Percentiles rank a stretch among this genome's conserved stretches.
phyloP scores from a whole-genome alignment of 2,329 filamentous ascomycete genomes.

The Sporothrix inflata region DNA sequence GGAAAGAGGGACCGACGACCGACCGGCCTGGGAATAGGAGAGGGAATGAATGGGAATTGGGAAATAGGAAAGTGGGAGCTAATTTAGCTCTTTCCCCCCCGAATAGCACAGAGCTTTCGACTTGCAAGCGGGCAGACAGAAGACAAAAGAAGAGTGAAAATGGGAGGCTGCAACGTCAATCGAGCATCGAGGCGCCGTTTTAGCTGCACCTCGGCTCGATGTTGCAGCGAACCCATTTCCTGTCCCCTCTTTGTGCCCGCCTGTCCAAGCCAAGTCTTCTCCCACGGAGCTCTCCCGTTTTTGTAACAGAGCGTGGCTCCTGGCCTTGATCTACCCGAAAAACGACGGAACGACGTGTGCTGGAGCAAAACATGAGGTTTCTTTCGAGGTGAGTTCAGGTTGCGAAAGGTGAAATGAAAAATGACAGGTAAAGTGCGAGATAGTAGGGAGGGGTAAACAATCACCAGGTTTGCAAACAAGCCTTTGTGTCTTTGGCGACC shows the following conservation, averaged over 20 bases:
- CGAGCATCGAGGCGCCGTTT: constrained; percentile 13
- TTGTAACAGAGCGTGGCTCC: neutral
- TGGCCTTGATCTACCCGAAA: constrained; percentile 3
- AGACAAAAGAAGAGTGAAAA: neutral
- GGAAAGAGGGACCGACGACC: constrained; percentile 10
- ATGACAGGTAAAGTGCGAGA: neutral
- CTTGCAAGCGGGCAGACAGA: neutral
- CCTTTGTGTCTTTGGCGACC: constrained; percentile 16
- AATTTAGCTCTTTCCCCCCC: constrained; percentile 17
- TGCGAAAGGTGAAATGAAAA: neutral
- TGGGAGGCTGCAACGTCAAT: constrained; percentile 20
- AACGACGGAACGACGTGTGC: neutral
- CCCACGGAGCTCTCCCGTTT: neutral
- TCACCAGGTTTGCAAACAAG: constrained; percentile 1
- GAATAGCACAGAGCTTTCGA: too few species aligned
- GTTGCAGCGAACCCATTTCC: constrained; percentile 21
- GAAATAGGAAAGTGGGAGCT: constrained; percentile 23
- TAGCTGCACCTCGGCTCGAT: constrained; percentile 27
- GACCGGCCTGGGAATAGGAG: constrained; percentile 15
- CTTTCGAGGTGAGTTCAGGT: neutral
- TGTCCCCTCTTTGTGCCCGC: constrained; percentile 17
- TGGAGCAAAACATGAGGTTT: neutral
- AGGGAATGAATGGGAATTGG: constrained; percentile 8
- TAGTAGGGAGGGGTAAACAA: constrained; percentile 14
- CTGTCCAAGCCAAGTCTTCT: neutral